A percentile compares a stretch with the other conserved stretches of the same genome.
phyloP scores from a whole-genome alignment of 1,139 yeast species.

The Suhomyces taliae region DNA sequence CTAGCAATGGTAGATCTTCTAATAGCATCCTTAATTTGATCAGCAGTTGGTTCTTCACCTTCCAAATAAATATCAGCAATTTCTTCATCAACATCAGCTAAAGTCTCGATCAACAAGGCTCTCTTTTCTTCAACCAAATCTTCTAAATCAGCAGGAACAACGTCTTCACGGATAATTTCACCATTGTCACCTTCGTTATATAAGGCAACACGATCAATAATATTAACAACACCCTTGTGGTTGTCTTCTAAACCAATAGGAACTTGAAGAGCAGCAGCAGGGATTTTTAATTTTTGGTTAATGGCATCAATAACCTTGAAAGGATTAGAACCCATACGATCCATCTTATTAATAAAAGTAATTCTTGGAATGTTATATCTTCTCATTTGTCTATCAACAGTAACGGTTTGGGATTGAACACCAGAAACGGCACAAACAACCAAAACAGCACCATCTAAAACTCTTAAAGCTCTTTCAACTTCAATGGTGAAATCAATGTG shows the following conservation, averaged over 20 bases:
- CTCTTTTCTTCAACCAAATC: conserved; percentile 44
- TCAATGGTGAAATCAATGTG: conserved; percentile 98
- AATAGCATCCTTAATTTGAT: conserved; percentile 83
- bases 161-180: conserved; percentile 60
- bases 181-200: conserved; percentile 95
- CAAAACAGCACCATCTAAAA: conserved; percentile 94
- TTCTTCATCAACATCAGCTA: conserved; percentile 97
- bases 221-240: conserved; percentile 85
- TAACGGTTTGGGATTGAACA: conserved; percentile 97
- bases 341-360: conserved; percentile 97
- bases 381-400: conserved; percentile 98
- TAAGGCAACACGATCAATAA: conserved; percentile 81
- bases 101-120: conserved; percentile 78
- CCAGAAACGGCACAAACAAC: conserved; percentile 99
- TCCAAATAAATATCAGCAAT: conserved; percentile 91
- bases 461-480: conserved; percentile 96
- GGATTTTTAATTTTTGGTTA: conserved; percentile 79
- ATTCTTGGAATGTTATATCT: conserved; percentile 96
- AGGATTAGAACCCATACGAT: conserved; percentile 98
- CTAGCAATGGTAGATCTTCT: conserved; percentile 97
- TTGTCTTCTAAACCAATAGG: conserved; percentile 93
- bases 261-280: conserved; percentile 97
- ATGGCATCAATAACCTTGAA: conserved; percentile 93
- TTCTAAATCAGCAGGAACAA: conserved; percentile 59
- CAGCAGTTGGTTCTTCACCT: conserved; percentile 81